Base-by-base conservation (phyloP, 2,329 filamentous ascomycete species). In the Aspergillus transmontanensis region DNA sequence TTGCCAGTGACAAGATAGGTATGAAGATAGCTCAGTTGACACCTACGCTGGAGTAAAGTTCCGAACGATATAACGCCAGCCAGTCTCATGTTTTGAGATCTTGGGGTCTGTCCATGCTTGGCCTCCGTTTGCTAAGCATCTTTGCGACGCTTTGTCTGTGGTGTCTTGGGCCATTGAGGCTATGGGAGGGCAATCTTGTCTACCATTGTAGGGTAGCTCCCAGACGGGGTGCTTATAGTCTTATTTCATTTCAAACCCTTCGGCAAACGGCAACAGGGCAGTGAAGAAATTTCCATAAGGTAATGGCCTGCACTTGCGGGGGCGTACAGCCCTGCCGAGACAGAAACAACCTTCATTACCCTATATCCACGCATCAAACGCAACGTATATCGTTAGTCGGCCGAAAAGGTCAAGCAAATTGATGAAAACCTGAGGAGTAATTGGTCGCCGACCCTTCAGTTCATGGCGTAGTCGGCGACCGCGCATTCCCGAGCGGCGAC, bases 1-100 rank as follows among this genome's bases (percentile, higher is more conserved):
- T n/a, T 21, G 16, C 16, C 30, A 21, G 6, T 54, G 2, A 11
- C 41, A 12, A 19, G n/a, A 6, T 9, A 6, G 10, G 51, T 58
- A 59, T 55, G 56, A 4, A 4, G 26, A 16, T 30, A 30, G 12
- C 4, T 16, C n/a, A 26, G 30, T 11, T 32, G 10, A 6, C 0
- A 59, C 58, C 14, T 39, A 80, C 64, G 71, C 90, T 11, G 74
- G 73, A 2, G 72, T 73, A 56, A 76, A 75, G 32, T 76, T 75
- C 19, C 72, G 69, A 23, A 75, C 65, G 21, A 75, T 55, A 30
- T 68, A 58, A 11, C 72, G 71, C 73, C 73, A 76, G 41, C 72
- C 73, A 6, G 57, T 54, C 39, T 76, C 69, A 63, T 72, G 71
- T 62, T 72, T 60, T 4, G 51, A 54, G 6, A n/a, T 5, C 26